Evolutionary conservation across 768 basidiomycete species (phyloP), one percentile per base, ranked within the genome.

Genomic region (Myochromella boudieri): DNA sequence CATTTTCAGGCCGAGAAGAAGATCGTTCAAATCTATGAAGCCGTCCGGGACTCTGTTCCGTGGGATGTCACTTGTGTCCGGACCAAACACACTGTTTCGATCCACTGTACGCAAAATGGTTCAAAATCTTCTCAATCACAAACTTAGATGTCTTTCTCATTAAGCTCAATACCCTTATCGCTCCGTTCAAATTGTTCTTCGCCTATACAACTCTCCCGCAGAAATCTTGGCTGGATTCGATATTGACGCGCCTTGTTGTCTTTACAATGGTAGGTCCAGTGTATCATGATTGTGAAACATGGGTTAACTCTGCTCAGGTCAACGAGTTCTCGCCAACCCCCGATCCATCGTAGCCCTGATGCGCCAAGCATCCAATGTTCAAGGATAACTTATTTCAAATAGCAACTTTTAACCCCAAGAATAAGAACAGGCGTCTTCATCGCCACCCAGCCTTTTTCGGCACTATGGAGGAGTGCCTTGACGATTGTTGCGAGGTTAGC

Each of bases 21-120:
- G 69, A 81, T 82, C 51, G 63, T 71, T 40, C 49, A 63, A 25
- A 82, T 84, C 25, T 84, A 80, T 53, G 78, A 82, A 53, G 82
- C 82, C 4, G 78, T 85, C 18, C 68, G 81, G 17, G 80, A 84
- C 57, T 80, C 81, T 8, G 75, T 84, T 27, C 81, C 81, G 21
- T 84, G 82, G 82, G 83, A 84, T 57, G 78, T 81, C 12, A 83
- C 81, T 22, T 83, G 81, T 41, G 76, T 85, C 46, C 75, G 82
- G 31, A 81, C 81, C 46, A 84, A 80, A 62, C 80, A 85, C 52
- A 80, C 81, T 0, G 68, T 83, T 33, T 83, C 82, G 11, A 82
- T 84, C 53, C 77, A 84, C 57, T 81, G 81, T 75, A 49, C 42
- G 76, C 60, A 14, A 27, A 25, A 29, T 29, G 28, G 8, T 14